Conservation (phyloP, 345 rosid genomes). For the Populus simonii region DNA sequence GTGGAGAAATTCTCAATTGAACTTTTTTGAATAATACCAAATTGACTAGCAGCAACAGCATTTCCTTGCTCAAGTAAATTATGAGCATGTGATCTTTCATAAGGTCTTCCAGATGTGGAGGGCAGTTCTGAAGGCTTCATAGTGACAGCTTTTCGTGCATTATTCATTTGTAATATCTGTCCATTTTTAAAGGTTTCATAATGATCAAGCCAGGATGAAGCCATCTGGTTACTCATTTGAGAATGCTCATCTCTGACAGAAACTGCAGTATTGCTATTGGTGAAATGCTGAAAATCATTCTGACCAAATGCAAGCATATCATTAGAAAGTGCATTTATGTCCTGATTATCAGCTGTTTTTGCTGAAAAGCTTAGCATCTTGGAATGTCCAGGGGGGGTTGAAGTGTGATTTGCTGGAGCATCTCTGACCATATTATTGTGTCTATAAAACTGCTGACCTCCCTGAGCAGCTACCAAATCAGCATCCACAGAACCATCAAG, state of each 20-base stretch:
- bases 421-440: conserved; percentile 35
- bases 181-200: conserved; percentile 67
- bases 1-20: conserved; percentile 36
- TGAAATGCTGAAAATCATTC: conserved; percentile 18
- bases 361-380: conserved; percentile 32
- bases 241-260: conserved; percentile 42
- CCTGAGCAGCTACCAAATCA: conserved; percentile 35
- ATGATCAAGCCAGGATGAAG: conserved; percentile 72
- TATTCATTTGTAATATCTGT: conserved; percentile 41
- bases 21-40: conserved; percentile 26
- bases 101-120: conserved; percentile 35
- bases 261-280: conserved; percentile 30
- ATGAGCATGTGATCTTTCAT: conserved; percentile 40
- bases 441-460: conserved; percentile 42
- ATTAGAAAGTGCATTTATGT: conserved; percentile 30
- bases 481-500: conserved; percentile 38
- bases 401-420: conserved; percentile 18
- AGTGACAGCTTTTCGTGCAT: conserved; percentile 32
- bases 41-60: conserved; percentile 27
- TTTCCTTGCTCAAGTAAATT: conserved; percentile 32
- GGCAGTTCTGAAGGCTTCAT: conserved; percentile 42
- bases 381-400: conserved; percentile 35
- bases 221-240: conserved; percentile 61
- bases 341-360: conserved; percentile 26
- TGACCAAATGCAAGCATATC: conserved; percentile 33